A percentile compares a stretch with the other conserved stretches of the same genome.
phyloP scores from a whole-genome alignment of 768 basidiomycete species.

The Boletellus emodensis region DNA sequence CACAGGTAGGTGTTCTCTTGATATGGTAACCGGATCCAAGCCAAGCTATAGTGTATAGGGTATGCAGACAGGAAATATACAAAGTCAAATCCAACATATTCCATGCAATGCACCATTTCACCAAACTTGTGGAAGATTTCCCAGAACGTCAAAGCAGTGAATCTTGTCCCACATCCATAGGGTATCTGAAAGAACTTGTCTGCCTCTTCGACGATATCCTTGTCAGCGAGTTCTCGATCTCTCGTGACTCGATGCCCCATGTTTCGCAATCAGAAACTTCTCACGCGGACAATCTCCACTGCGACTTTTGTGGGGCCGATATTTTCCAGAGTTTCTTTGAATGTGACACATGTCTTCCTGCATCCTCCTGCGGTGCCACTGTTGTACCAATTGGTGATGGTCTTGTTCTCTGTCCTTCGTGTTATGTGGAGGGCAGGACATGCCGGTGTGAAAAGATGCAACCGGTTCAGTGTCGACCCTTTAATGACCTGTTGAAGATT shows the following conservation, averaged over 20 bases:
- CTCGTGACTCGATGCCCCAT: constrained; percentile 29
- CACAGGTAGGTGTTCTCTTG: constrained; percentile 47
- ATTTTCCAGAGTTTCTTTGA: constrained; percentile 81
- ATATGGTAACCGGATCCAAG: background rate
- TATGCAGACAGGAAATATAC: constrained; percentile 78
- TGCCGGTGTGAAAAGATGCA: constrained; percentile 62
- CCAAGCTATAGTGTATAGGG: constrained; percentile 39
- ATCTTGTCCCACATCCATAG: background rate
- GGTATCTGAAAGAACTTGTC: constrained; percentile 37
- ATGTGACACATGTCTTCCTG: constrained; percentile 48
- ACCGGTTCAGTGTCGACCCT: constrained; percentile 54
- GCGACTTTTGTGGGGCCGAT: constrained; percentile 81
- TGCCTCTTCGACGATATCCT: constrained; percentile 50
- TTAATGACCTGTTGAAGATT: constrained; percentile 41
- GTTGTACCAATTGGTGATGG: constrained; percentile 37
- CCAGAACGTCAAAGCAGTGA: background rate
- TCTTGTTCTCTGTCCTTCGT: constrained; percentile 59
- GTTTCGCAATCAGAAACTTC: constrained; percentile 21
- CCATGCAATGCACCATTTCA: constrained; percentile 43
- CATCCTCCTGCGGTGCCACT: constrained; percentile 10
- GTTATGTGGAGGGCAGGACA: constrained; percentile 75
- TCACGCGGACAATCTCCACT: constrained; percentile 38
- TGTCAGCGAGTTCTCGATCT: constrained; percentile 38
- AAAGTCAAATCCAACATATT: constrained; percentile 66
- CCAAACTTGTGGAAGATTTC: constrained; percentile 10